A percentile compares a stretch with the other conserved stretches of the same genome.
These are phyloP conservation scores for Sesbania bispinosa DNA, from an alignment of 306 rosid genomes.

Conservation along the genomic window DNA sequence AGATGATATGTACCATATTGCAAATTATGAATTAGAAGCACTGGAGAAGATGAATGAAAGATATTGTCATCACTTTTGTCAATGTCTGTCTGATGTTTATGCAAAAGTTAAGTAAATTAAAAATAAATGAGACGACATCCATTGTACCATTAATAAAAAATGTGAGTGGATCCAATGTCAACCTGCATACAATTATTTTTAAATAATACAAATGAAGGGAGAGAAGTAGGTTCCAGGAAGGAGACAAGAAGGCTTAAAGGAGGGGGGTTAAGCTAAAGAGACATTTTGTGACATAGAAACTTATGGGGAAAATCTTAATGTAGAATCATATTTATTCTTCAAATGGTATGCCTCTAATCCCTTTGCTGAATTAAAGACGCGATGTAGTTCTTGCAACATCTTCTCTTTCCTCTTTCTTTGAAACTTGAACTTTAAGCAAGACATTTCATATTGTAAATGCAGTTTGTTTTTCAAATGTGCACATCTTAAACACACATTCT, in stretches of 20 bases:
- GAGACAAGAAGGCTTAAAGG: background rate
- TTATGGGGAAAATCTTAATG: background rate
- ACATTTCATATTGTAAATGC: background rate
- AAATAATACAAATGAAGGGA: background rate
- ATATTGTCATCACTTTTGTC: background rate
- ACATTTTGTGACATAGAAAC: background rate
- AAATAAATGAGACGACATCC: background rate
- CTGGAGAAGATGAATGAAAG: background rate
- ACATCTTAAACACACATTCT: background rate
- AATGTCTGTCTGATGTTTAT: background rate
- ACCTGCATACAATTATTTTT: background rate
- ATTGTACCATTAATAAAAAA: background rate
- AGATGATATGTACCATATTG: background rate
- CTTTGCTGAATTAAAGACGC: background rate
- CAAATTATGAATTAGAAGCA: constrained; percentile 1
- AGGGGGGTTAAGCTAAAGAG: background rate
- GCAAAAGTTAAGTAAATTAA: background rate
- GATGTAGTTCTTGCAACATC: background rate
- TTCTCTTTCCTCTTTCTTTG: background rate
- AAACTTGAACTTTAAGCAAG: background rate
- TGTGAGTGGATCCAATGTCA: background rate
- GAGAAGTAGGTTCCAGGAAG: background rate
- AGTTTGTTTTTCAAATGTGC: background rate
- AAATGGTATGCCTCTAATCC: constrained; percentile 7
- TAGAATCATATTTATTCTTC: background rate